Evolutionary conservation across 495 filamentous ascomycete species (phyloP), one percentile per base, ranked within the genome.

Genomic region (Daldinia vernicosa): DNA sequence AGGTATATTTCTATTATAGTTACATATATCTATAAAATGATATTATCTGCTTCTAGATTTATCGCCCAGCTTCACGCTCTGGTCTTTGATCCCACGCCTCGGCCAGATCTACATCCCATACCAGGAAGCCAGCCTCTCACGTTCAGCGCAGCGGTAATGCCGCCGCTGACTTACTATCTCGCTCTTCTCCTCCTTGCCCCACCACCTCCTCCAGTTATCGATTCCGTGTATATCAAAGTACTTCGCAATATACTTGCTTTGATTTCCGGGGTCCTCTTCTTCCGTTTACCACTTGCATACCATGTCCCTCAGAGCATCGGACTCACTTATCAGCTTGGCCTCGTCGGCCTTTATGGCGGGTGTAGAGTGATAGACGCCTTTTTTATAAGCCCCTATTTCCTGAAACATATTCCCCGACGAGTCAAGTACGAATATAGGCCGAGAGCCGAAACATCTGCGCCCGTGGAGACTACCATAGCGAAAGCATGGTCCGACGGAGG

Each of bases 221-320:
- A 71, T 6, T 67, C 58, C 3, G 30, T 63, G 5, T 63, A 63
- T 15, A 28, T 63, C 11, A 55, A 37, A n/a, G 39, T 22, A 30
- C 28, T 63, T 50, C 69, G 69, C 17, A 71, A 71, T 26, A 33
- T 60, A n/a, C 63, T 71, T 52, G 69, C 69, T n/a, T 40, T 71
- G 6, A 47, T 47, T 22, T 52, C 69, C 4, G 69, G 63, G 0
- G 14, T 60, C 35, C 69, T 71, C 33, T 71, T 71, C 58, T 71
- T 71, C 27, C 63, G 69, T 12, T 24, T 71, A 3, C 69, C 69
- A 7, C 69, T 71, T 24, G 59, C 63, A 1, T 71, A 71, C 24
- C 63, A 71, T 50, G 63, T 67, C 12, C 69, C 69, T 26, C 69
- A 67, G 52, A 71, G 69, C 27, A 71, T 71, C 26, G 69, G 69